Evolutionary conservation across 805 yeast species (phyloP).

Genomic region (Yamadazyma ubonensis): DNA sequence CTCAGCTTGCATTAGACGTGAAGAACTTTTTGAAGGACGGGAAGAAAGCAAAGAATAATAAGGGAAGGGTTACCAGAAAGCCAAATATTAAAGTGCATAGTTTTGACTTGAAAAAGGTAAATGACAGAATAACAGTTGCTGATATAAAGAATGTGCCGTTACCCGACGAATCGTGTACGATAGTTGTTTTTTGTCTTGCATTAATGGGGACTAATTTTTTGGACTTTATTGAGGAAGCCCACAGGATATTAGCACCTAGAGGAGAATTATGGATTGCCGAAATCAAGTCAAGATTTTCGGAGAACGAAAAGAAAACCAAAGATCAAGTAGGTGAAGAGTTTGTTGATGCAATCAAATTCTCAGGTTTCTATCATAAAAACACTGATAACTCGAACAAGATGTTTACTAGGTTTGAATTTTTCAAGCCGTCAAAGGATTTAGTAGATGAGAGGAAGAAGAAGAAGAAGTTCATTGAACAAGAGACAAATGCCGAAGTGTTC

Average conservation of each 20-base stretch:
- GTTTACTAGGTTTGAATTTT: slow-evolving; percentile 94
- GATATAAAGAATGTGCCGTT: slow-evolving; percentile 91
- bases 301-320: slow-evolving; percentile 33
- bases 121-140: slow-evolving; percentile 91
- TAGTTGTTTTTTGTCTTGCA: slow-evolving; percentile 92
- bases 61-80: slow-evolving; percentile 16
- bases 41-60: slow-evolving; percentile 31
- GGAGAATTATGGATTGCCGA: slow-evolving; percentile 98
- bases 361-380: slow-evolving; percentile 83
- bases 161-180: slow-evolving; percentile 70
- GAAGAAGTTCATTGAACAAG: slow-evolving; percentile 69
- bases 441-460: slow-evolving; percentile 59
- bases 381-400: slow-evolving; percentile 88
- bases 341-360: slow-evolving; percentile 67
- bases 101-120: slow-evolving; percentile 88
- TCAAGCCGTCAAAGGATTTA: slow-evolving; percentile 75
- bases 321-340: slow-evolving; percentile 66
- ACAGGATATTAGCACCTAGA: slow-evolving; percentile 79
- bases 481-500: slow-evolving; percentile 59
- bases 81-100: slow-evolving; percentile 67
- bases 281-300: slow-evolving; percentile 86
- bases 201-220: slow-evolving; percentile 96
- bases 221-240: slow-evolving; percentile 88
- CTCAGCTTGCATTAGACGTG: slow-evolving; percentile 73
- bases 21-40: slow-evolving; percentile 43